phyloP scores from a whole-genome alignment of 345 rosid genomes.

The Eucalyptus polybractea region DNA sequence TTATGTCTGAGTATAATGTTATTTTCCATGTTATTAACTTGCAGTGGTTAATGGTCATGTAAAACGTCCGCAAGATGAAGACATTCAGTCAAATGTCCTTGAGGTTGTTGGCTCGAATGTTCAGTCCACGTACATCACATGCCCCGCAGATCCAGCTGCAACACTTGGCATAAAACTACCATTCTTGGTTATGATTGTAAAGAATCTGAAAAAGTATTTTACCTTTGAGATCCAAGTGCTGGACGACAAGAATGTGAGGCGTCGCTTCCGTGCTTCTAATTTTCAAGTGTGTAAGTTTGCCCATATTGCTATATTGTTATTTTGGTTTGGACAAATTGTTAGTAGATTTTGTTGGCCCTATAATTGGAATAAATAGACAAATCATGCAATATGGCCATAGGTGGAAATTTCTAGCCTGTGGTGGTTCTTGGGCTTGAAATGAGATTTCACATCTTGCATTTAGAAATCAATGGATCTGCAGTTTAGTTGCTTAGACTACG shows the following conservation, averaged over 20 bases:
- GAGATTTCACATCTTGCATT: background rate
- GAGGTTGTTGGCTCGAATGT: constrained; percentile 80
- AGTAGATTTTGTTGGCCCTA: background rate
- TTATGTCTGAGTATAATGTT: background rate
- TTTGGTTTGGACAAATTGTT: background rate
- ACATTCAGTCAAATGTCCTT: constrained; percentile 79
- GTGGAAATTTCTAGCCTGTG: background rate
- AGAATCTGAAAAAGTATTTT: constrained; percentile 85
- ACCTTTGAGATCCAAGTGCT: constrained; percentile 92
- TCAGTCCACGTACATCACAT: constrained; percentile 86
- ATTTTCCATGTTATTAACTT: background rate
- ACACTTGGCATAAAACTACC: constrained; percentile 96
- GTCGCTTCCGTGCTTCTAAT: constrained; percentile 95
- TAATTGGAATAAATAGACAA: background rate
- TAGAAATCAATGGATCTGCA: background rate
- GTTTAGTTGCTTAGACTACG: background rate
- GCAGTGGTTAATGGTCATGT: constrained; percentile 80
- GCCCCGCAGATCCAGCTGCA: constrained; percentile 80
- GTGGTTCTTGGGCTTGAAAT: background rate
- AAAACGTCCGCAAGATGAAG: constrained; percentile 80
- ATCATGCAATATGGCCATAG: background rate
- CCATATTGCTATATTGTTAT: background rate
- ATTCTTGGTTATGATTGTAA: constrained; percentile 80
- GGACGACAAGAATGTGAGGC: constrained; percentile 89
- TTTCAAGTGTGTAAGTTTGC: constrained; percentile 86